Percentiles rank a stretch among this genome's conserved stretches.
Evolutionary conservation across 2,329 filamentous ascomycete species (phyloP).

Genomic region (Cytospora piceae): DNA sequence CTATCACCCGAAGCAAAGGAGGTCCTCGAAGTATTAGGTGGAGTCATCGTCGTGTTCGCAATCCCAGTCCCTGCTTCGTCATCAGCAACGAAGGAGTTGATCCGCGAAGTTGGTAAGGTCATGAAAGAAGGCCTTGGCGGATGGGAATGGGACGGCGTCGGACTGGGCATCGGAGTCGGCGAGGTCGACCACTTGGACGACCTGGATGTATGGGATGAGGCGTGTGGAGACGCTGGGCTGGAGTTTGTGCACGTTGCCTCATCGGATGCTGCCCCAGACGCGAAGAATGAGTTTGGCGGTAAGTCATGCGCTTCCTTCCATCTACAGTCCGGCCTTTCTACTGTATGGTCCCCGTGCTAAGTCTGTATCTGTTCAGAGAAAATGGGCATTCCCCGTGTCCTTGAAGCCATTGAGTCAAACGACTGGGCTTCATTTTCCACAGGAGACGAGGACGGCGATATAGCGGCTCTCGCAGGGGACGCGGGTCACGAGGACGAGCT

Average conservation of each 20-base stretch:
- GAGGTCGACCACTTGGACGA: constrained; percentile 40
- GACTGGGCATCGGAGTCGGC: constrained; percentile 61
- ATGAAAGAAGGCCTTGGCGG: constrained; percentile 61
- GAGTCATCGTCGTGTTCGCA: constrained; percentile 58
- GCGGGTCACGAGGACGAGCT: constrained; percentile 36
- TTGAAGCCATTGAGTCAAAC: constrained; percentile 67
- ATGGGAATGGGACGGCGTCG: constrained; percentile 67
- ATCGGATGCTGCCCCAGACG: constrained; percentile 34
- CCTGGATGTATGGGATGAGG: constrained; percentile 64
- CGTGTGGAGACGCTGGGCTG: constrained; percentile 59
- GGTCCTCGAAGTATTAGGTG: constrained; percentile 64
- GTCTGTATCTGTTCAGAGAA: constrained; percentile 52
- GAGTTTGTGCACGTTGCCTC: constrained; percentile 61
- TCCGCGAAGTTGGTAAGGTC: constrained; percentile 58
- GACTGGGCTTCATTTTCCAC: constrained; percentile 57
- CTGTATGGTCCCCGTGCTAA: neutral
- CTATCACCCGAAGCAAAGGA: constrained; percentile 64
- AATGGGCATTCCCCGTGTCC: constrained; percentile 60
- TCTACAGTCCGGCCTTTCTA: neutral
- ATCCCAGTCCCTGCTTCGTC: constrained; percentile 37
- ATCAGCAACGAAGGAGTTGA: constrained; percentile 44
- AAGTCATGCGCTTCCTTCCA: constrained; percentile 33
- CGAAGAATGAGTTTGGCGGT: constrained; percentile 64
- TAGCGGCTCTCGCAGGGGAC: constrained; percentile 36
- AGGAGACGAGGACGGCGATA: constrained; percentile 40